Evolutionary conservation across 2,329 filamentous ascomycete species (phyloP).

Genomic region (Neopestalotiopsis rosae): DNA sequence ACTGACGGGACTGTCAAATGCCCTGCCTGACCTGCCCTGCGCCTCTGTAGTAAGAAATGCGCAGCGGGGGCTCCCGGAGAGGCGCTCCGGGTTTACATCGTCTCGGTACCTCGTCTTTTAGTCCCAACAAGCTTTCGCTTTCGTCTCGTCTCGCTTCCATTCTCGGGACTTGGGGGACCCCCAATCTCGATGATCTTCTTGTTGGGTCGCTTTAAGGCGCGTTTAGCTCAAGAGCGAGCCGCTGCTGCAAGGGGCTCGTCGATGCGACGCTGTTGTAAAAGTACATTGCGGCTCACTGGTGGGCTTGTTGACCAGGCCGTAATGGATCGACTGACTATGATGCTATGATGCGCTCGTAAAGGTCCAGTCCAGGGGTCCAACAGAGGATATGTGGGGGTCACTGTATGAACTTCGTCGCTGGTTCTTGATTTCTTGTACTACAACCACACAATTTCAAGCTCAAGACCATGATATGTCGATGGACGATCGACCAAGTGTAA

Average conservation of each 20-base stretch:
- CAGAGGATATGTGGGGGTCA: no score
- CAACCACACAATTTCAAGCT: no score
- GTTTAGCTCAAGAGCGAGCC: neutral
- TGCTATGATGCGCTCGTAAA: no score
- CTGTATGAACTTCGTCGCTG: no score
- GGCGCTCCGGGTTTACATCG: neutral
- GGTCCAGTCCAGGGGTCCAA: no score
- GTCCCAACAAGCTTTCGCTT: neutral
- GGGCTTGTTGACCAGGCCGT: neutral
- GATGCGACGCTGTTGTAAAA: neutral
- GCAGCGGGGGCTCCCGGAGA: neutral
- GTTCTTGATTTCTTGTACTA: no score
- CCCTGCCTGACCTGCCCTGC: neutral
- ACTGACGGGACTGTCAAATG: no score
- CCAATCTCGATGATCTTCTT: neutral
- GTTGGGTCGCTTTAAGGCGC: neutral
- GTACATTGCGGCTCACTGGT: neutral
- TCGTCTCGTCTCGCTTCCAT: conserved; percentile 2
- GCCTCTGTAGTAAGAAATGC: neutral
- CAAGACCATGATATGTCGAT: no score
- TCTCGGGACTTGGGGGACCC: neutral
- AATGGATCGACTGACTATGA: no score
- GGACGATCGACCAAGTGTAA: neutral
- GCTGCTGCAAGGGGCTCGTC: neutral
- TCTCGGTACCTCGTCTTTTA: neutral